Base-by-base conservation (phyloP, 2,329 filamentous ascomycete species). In the Xylaria sp. region DNA sequence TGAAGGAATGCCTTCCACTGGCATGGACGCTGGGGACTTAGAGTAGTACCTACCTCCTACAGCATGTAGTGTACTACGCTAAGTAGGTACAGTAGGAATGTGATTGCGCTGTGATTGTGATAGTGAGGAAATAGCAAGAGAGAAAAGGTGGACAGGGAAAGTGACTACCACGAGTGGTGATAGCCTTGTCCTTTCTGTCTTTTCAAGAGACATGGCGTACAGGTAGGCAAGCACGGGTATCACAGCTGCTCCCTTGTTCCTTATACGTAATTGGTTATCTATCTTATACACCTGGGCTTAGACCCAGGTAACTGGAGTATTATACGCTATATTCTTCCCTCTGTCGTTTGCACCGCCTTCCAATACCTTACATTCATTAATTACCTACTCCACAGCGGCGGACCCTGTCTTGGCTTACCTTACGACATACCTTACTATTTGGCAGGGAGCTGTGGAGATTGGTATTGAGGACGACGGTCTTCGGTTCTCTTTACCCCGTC, bases 181-280 rank as follows among this genome's bases (percentile, higher is more conserved):
- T 9, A 31, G 12, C 49, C 46, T 46, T 31, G 28, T n/a, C 49
- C 46, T 46, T 31, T 33, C 59, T 64, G 41, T 64, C 39, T 41
- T 56, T n/a, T 48, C 57, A 46, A 57, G 55, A 61, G 57, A 43
- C 25, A 36, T 25, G 33, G 43, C 28, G 33, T 36, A 36, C 4
- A 10, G 33, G 10, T 36, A 36, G 33, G 33, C 33, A 36, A 36
- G 33, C 33, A 36, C 10, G 10, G 48, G 31, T 28, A 60, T 62
- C 62, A 33, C 18, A 55, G 46, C 43, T 65, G 49, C 46, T 54
- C 62, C 52, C 66, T 66, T 43, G 57, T 23, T 55, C 54, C 36
- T 28, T n/a, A 46, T 18, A 18, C 18, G 18, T n/a, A n/a, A 18
- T 46, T 43, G 13, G 13, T 43, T 46, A 46, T n/a, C 41, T 46